Evolutionary conservation across 768 basidiomycete species (phyloP).

Genomic region (Podaxis pistillaris): DNA sequence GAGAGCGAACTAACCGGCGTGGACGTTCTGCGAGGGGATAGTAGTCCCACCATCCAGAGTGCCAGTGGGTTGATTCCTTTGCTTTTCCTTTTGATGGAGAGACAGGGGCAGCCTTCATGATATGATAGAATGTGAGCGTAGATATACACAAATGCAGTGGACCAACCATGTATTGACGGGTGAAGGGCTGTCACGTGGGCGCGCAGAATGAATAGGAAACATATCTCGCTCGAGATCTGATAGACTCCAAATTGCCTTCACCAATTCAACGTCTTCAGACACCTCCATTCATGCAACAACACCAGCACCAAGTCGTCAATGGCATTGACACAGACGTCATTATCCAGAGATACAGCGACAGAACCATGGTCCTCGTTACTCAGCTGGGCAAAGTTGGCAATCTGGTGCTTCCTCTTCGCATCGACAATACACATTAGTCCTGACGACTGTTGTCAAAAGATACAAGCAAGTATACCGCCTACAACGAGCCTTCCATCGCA

Average conservation of each 20-base stretch:
- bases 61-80: constrained; percentile 53
- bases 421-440: not conserved
- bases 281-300: constrained; percentile 43
- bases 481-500: constrained; percentile 51
- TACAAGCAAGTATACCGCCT: constrained; percentile 75
- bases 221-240: not conserved
- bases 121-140: not conserved
- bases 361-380: constrained; percentile 82
- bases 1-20: constrained; percentile 40
- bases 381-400: constrained; percentile 90
- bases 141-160: no score
- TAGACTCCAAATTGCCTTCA: not conserved
- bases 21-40: constrained; percentile 58
- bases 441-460: constrained; percentile 40
- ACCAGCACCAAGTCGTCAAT: constrained; percentile 49
- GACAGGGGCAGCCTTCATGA: constrained; percentile 22
- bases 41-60: constrained; percentile 74
- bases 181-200: constrained; percentile 6
- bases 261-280: not conserved
- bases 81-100: constrained; percentile 55
- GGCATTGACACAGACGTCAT: constrained; percentile 71
- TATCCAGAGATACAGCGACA: constrained; percentile 77
- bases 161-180: no score
- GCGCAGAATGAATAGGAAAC: not conserved
- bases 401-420: constrained; percentile 50